phyloP scores from a whole-genome alignment of 768 basidiomycete genomes.

The Clitopilus hobsonii region DNA sequence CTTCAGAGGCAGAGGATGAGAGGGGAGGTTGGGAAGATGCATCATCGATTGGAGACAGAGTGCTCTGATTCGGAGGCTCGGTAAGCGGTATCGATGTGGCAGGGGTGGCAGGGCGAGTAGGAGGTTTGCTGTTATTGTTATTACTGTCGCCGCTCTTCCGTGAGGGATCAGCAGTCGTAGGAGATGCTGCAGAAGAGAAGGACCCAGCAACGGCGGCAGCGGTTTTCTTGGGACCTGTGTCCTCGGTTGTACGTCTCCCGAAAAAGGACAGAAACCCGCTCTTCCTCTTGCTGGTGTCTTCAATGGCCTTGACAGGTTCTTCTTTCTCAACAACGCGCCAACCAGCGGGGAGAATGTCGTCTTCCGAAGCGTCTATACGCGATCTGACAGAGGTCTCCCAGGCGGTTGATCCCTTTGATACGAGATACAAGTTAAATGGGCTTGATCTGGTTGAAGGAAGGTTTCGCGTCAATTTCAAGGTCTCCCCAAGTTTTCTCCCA shows the following conservation, averaged over 20 bases:
- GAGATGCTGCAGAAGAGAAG: slow-evolving; percentile 9
- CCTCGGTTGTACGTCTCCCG: slow-evolving; percentile 32
- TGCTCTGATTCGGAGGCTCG: not conserved
- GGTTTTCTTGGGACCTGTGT: slow-evolving; percentile 5
- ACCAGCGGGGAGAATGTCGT: slow-evolving; percentile 61
- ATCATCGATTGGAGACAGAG: slow-evolving; percentile 2
- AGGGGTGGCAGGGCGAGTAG: slow-evolving; percentile 7
- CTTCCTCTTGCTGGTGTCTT: slow-evolving; percentile 48
- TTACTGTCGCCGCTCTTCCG: slow-evolving; percentile 20
- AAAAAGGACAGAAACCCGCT: slow-evolving; percentile 74
- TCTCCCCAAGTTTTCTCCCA: slow-evolving; percentile 53
- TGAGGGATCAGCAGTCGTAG: slow-evolving; percentile 14
- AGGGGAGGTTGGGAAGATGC: slow-evolving; percentile 1
- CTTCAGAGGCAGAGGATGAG: slow-evolving; percentile 1
- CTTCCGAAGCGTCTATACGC: slow-evolving; percentile 39
- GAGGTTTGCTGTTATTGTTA: slow-evolving; percentile 1
- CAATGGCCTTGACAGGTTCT: slow-evolving; percentile 24
- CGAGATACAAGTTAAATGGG: slow-evolving; percentile 65
- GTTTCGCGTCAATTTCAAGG: slow-evolving; percentile 63
- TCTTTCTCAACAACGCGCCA: slow-evolving; percentile 69
- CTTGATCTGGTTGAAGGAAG: slow-evolving; percentile 47
- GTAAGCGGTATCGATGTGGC: slow-evolving; percentile 4
- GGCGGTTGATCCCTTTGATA: slow-evolving; percentile 67
- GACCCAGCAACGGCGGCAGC: slow-evolving; percentile 10
- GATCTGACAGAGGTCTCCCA: slow-evolving; percentile 71